Conservation (phyloP, 1,284 basidiomycete genomes). For the Apiotrichum gamsii region DNA sequence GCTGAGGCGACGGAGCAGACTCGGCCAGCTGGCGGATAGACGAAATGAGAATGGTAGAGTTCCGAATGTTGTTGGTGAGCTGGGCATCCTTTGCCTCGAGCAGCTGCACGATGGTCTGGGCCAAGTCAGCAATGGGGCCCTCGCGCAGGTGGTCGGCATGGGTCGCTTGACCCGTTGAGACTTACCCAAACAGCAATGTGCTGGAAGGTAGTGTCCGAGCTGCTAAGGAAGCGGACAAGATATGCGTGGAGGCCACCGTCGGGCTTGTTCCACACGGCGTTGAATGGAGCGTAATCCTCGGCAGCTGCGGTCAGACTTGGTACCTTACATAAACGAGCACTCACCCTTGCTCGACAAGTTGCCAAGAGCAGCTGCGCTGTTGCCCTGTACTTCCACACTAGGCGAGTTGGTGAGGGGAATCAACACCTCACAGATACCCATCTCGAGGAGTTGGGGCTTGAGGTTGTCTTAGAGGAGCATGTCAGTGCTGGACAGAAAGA, state of each 20-base stretch:
- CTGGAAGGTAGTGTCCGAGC: slow-evolving; percentile 97
- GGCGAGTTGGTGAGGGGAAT: slow-evolving; percentile 94
- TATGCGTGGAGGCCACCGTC: slow-evolving; percentile 96
- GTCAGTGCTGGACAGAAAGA: background rate
- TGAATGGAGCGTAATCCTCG: slow-evolving; percentile 96
- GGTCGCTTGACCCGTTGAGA: no score
- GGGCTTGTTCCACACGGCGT: slow-evolving; percentile 95
- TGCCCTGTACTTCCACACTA: slow-evolving; percentile 97
- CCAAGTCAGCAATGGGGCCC: no score
- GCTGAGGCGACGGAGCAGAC: slow-evolving; percentile 63
- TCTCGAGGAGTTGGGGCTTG: slow-evolving; percentile 90
- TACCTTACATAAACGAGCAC: background rate
- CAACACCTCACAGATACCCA: slow-evolving; percentile 96
- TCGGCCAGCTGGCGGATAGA: slow-evolving; percentile 75
- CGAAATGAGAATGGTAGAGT: slow-evolving; percentile 69
- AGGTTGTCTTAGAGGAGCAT: slow-evolving; percentile 73
- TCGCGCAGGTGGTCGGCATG: no score
- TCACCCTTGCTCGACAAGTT: slow-evolving; percentile 92
- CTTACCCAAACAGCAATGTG: slow-evolving; percentile 91
- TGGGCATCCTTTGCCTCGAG: slow-evolving; percentile 91
- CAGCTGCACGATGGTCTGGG: slow-evolving; percentile 82
- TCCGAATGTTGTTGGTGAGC: slow-evolving; percentile 80
- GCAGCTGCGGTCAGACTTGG: slow-evolving; percentile 51
- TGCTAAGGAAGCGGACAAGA: slow-evolving; percentile 87
- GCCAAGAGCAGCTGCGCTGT: slow-evolving; percentile 94